Conservation (phyloP, 192 early-diverging fungal species). For the Gamsiella multidivaricata region DNA sequence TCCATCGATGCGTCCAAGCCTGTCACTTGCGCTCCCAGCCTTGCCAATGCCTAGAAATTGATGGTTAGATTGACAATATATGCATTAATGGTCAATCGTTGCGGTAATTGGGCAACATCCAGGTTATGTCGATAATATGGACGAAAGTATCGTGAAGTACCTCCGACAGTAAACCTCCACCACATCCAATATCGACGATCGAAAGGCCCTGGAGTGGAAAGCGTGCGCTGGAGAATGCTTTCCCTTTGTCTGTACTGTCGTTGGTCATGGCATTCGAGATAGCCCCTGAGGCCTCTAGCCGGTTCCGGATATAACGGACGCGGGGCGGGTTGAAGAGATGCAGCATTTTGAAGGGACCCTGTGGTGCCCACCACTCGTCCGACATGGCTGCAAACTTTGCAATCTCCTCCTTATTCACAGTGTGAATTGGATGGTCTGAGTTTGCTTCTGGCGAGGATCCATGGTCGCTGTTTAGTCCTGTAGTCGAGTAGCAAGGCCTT, state of each 20-base stretch:
- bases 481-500: neutral
- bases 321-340: slow-evolving; percentile 79
- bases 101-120: too few species aligned
- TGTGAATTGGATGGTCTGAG: slow-evolving; percentile 10
- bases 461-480: neutral
- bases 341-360: slow-evolving; percentile 87
- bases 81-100: too few species aligned
- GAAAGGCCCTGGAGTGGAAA: slow-evolving; percentile 65
- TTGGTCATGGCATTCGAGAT: neutral
- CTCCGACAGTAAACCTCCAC: slow-evolving; percentile 92
- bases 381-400: slow-evolving; percentile 78
- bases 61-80: too few species aligned
- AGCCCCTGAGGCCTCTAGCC: slow-evolving; percentile 32
- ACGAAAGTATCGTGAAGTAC: too few species aligned
- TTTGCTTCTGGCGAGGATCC: neutral
- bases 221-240: neutral
- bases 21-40: slow-evolving; percentile 76
- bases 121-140: too few species aligned
- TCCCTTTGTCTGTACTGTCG: slow-evolving; percentile 5
- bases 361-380: slow-evolving; percentile 92
- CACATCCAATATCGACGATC: slow-evolving; percentile 93
- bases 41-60: slow-evolving; percentile 69
- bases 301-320: slow-evolving; percentile 79
- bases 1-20: slow-evolving; percentile 90
- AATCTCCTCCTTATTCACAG: slow-evolving; percentile 77